These are phyloP conservation scores for Xylaria curta DNA, from an alignment of 495 filamentous ascomycete species.

Conservation along the genomic window DNA sequence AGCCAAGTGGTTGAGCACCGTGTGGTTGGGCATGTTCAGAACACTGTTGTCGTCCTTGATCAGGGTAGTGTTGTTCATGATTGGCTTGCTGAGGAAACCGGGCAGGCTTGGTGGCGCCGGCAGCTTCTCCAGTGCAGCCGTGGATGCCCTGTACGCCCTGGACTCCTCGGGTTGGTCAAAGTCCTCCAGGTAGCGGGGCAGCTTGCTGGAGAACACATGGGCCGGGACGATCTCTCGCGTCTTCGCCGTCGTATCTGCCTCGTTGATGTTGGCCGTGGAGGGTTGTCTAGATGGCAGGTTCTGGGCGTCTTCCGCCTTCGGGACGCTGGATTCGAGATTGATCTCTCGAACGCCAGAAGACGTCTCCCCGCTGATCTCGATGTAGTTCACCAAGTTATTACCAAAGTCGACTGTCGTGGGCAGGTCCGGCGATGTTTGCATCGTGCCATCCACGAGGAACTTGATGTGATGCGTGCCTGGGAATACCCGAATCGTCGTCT, in stretches of 20 bases:
- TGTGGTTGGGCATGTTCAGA: slow-evolving; percentile 93
- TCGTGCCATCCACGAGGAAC: slow-evolving; percentile 92
- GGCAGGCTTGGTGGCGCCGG: slow-evolving; percentile 85
- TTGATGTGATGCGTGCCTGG: slow-evolving; percentile 96
- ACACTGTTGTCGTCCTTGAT: slow-evolving; percentile 99
- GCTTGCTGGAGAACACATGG: slow-evolving; percentile 63
- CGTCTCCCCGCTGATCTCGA: slow-evolving; percentile 84
- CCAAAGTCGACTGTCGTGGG: slow-evolving; percentile 97
- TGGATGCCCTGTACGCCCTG: slow-evolving; percentile 69
- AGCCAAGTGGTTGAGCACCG: slow-evolving; percentile 95
- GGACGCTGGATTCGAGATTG: slow-evolving; percentile 33
- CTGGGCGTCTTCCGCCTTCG: slow-evolving; percentile 39
- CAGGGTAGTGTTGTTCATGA: slow-evolving; percentile 84
- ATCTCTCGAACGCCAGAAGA: slow-evolving; percentile 30
- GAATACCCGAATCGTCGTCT: slow-evolving; percentile 77
- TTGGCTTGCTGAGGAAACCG: slow-evolving; percentile 91
- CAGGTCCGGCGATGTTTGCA: slow-evolving; percentile 83
- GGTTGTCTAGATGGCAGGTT: slow-evolving; percentile 43
- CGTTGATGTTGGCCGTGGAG: slow-evolving; percentile 39
- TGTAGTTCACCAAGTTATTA: slow-evolving; percentile 95
- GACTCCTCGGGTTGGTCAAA: slow-evolving; percentile 83
- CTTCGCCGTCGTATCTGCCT: slow-evolving; percentile 46
- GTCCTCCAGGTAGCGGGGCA: slow-evolving; percentile 86
- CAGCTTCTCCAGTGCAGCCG: slow-evolving; percentile 72
- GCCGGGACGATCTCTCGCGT: slow-evolving; percentile 51